Evolutionary conservation across 2,329 filamentous ascomycete species (phyloP).

Genomic region (Davidsoniella eucalypti): DNA sequence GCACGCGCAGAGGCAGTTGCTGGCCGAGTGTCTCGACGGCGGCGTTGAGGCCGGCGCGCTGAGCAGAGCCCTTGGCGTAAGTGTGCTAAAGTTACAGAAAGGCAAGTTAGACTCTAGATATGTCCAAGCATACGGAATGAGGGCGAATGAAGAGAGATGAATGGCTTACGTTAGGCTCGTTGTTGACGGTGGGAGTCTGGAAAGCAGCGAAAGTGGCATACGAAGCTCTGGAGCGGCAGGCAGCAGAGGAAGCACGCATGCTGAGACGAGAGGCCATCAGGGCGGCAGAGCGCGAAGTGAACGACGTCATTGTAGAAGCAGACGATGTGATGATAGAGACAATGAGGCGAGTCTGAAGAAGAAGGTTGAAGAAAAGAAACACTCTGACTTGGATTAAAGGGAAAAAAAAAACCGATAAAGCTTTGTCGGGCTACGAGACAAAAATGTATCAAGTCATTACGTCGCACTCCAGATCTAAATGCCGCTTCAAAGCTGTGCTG

Average conservation of each 20-base stretch:
- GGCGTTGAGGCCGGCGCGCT: constrained; percentile 58
- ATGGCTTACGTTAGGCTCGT: constrained; percentile 80
- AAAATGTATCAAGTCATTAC: too few species aligned
- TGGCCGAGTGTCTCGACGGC: constrained; percentile 56
- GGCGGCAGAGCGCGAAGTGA: constrained; percentile 8
- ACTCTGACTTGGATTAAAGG: too few species aligned
- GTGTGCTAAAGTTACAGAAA: constrained; percentile 45
- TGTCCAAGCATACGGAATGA: not conserved
- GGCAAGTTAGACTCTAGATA: not conserved
- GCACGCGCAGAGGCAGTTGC: constrained; percentile 57
- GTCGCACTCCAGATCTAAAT: too few species aligned
- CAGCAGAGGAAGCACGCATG: constrained; percentile 1
- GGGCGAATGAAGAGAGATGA: not conserved
- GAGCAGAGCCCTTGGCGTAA: constrained; percentile 68
- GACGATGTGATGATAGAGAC: too few species aligned
- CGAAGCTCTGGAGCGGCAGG: constrained; percentile 12
- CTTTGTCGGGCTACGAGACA: too few species aligned
- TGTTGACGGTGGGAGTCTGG: constrained; percentile 71
- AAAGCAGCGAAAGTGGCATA: constrained; percentile 58
- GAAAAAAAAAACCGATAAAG: too few species aligned
- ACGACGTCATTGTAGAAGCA: constrained; percentile 4
- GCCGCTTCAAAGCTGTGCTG: too few species aligned
- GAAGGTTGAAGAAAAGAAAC: too few species aligned
- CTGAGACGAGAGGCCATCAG: constrained; percentile 8
- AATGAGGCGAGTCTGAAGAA: not conserved